These are phyloP conservation scores for Penicillium concentricum DNA, from an alignment of 2,329 filamentous ascomycete species.

Conservation along the genomic window DNA sequence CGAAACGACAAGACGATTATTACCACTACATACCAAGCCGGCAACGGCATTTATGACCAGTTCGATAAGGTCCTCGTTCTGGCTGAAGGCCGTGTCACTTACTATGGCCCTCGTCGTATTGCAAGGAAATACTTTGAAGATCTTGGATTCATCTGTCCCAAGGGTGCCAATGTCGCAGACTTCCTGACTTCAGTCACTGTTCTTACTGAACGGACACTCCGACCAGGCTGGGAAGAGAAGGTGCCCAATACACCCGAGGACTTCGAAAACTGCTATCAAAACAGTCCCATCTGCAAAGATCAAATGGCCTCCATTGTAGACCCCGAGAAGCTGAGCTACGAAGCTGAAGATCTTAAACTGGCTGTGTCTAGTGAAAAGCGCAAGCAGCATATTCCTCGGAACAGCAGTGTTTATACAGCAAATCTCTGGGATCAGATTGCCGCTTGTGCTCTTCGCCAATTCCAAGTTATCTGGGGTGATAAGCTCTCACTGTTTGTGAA, in stretches of 20 bases:
- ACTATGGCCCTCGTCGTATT: slow-evolving; percentile 58
- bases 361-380: slow-evolving; percentile 33
- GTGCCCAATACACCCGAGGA: slow-evolving; percentile 37
- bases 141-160: slow-evolving; percentile 61
- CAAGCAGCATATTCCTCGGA: slow-evolving; percentile 32
- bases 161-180: slow-evolving; percentile 64
- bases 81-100: slow-evolving; percentile 63
- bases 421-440: slow-evolving; percentile 42
- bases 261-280: slow-evolving; percentile 52
- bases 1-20: slow-evolving; percentile 58
- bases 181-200: slow-evolving; percentile 66
- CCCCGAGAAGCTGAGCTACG: slow-evolving; percentile 30
- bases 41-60: slow-evolving; percentile 65
- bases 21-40: slow-evolving; percentile 66
- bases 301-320: slow-evolving; percentile 51
- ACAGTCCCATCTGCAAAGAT: slow-evolving; percentile 49
- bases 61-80: slow-evolving; percentile 70
- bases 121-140: slow-evolving; percentile 63
- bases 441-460: slow-evolving; percentile 48
- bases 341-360: slow-evolving; percentile 30
- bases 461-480: slow-evolving; percentile 54
- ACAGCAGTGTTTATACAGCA: slow-evolving; percentile 32
- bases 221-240: slow-evolving; percentile 29
- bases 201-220: slow-evolving; percentile 47
- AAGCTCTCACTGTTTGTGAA: slow-evolving; percentile 50